Evolutionary conservation across 805 yeast genomes (phyloP), one percentile per base, ranked within the genome.

Genomic region (Yarrowia yakushimensis): DNA sequence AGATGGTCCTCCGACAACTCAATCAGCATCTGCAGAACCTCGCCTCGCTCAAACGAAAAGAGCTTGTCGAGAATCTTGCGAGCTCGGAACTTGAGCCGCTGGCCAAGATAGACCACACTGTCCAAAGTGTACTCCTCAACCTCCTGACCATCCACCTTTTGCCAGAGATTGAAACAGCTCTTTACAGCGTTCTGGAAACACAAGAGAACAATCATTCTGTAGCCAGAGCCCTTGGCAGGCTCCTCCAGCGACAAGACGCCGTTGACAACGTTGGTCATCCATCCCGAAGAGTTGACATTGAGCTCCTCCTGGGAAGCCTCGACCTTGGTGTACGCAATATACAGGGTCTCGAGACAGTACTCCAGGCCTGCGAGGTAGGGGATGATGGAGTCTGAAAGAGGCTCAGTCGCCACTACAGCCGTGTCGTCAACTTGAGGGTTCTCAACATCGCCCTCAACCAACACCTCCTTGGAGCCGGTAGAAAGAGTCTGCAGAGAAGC

Each of bases 231-330:
- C 13, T 73, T 67, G 18, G 78, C 76, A 0, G 87, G 87, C 0
- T 88, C 78, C 66, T 88, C 96, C 13, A 85, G 82, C 62, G 83
- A 86, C 69, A 88, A 87, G 0, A 88, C 96, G 1, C 94, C 94
- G 65, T 86, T 88, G 61, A 88, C 87, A 23, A 77, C 77, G 41
- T 69, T 73, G 10, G 48, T 34, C 46, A 55, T 55, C 61, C 61
- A 55, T 13, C 61, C 61, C 3, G 57, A 23, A 15, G 61, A 39
- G 39, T 41, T 55, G 23, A 41, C n/a, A 20, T 28, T 39, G 8
- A 55, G 12, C 23, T 55, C 61, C 7, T 55, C 61, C 12, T 55
- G 46, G 4, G 48, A 39, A 15, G 42, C 46, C 20, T 55, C 48
- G 15, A 55, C 48, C 48, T 55, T 30, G 27, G 61, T 55, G 48